These are phyloP conservation scores for Cutaneotrichosporon sp. DNA, from an alignment of 1,284 basidiomycete species.

Conservation along the genomic window DNA sequence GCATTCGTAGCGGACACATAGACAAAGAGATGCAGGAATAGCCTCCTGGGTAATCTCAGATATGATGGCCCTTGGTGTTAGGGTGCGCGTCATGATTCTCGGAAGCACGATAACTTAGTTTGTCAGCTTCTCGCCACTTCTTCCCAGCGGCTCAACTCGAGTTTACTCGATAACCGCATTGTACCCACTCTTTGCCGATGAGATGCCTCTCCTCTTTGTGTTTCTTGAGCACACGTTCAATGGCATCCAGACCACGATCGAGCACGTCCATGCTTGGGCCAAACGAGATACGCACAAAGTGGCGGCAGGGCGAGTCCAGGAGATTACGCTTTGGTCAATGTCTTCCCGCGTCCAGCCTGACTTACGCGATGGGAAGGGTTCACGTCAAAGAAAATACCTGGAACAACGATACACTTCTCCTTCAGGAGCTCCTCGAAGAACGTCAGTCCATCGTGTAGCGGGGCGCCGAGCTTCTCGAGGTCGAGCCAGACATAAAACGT, in stretches of 20 bases:
- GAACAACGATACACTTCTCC: slow-evolving; percentile 50
- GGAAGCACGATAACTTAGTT: neutral
- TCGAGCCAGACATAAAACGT: slow-evolving; percentile 93
- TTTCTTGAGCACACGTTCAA: slow-evolving; percentile 63
- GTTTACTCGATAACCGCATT: too few species aligned
- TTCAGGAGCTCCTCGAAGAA: slow-evolving; percentile 94
- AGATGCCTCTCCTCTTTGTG: neutral
- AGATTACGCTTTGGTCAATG: slow-evolving; percentile 55
- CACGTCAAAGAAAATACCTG: slow-evolving; percentile 75
- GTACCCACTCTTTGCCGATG: slow-evolving; percentile 6
- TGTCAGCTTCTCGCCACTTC: neutral
- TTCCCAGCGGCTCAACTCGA: too few species aligned
- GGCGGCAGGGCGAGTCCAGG: slow-evolving; percentile 85
- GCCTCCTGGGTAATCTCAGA: too few species aligned
- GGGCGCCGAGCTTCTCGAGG: slow-evolving; percentile 67
- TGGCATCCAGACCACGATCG: slow-evolving; percentile 81
- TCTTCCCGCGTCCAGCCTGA: slow-evolving; percentile 33
- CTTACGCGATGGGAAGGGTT: slow-evolving; percentile 63
- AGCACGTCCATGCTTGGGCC: slow-evolving; percentile 79
- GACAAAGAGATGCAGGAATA: too few species aligned
- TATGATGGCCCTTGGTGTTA: neutral
- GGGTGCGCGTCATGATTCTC: slow-evolving; percentile 1
- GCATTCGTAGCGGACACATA: too few species aligned
- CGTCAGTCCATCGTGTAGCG: slow-evolving; percentile 80
- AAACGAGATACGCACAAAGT: slow-evolving; percentile 79